A percentile compares a stretch with the other conserved stretches of the same genome.
phyloP scores from a whole-genome alignment of 257 asterid species.

The Solanum clarkiae region DNA sequence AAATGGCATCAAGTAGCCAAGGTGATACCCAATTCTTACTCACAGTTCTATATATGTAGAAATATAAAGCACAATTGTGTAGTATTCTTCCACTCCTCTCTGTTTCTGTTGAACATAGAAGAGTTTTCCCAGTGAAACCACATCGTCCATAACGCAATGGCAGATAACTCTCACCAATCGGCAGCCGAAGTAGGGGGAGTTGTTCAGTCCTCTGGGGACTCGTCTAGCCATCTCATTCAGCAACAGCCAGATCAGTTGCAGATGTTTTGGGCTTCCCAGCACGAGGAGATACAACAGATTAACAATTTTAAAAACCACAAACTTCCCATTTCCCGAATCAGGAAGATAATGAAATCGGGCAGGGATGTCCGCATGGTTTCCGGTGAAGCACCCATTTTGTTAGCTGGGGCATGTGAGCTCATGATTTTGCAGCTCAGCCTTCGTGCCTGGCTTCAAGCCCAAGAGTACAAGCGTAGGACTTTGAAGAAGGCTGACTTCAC shows the following conservation, averaged over 20 bases:
- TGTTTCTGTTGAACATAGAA: not conserved
- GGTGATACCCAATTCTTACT: no score
- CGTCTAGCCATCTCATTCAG: constrained; percentile 57
- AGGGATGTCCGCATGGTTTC: constrained; percentile 50
- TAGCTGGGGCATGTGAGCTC: constrained; percentile 86
- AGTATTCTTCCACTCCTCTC: not conserved
- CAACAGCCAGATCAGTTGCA: constrained; percentile 70
- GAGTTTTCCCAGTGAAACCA: not conserved
- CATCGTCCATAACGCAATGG: constrained; percentile 18
- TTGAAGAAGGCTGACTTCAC: no score
- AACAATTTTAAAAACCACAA: constrained; percentile 73
- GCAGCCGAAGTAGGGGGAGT: not conserved
- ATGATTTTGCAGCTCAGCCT: constrained; percentile 28
- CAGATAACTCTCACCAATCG: constrained; percentile 50
- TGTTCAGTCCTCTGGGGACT: constrained; percentile 1
- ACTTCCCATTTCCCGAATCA: constrained; percentile 73
- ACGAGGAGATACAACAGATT: constrained; percentile 56
- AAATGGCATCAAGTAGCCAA: no score
- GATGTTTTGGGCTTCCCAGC: constrained; percentile 59
- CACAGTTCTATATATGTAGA: no score
- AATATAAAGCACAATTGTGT: not conserved
- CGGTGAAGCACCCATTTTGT: constrained; percentile 73
- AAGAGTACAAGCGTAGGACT: no score
- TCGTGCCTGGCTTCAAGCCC: no score
- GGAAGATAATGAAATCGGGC: constrained; percentile 86